Percentiles rank a stretch among this genome's conserved stretches.
Evolutionary conservation across 2,329 filamentous ascomycete species (phyloP).

Genomic region (Penicillium sp.): DNA sequence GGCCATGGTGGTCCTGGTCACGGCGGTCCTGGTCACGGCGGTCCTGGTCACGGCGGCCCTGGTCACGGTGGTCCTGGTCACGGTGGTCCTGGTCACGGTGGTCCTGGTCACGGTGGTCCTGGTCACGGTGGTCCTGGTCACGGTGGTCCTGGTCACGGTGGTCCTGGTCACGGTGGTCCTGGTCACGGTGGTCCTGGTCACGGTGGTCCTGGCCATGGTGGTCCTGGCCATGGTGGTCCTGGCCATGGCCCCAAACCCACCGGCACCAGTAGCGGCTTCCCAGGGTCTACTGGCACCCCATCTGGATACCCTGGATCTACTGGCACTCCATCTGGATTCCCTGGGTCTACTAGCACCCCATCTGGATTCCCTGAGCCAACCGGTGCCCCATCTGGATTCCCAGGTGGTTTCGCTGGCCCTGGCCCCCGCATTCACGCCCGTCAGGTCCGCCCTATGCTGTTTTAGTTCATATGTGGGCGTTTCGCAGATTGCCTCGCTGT

Average conservation of each 20-base stretch:
- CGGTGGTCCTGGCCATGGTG: background rate
- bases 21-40: background rate
- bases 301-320: constrained; percentile 10
- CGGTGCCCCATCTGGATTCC: background rate
- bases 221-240: background rate
- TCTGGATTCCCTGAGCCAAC: constrained; percentile 9
- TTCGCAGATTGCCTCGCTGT: constrained; percentile 6
- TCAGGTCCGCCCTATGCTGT: constrained; percentile 23
- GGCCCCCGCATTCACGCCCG: constrained; percentile 27
- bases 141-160: background rate
- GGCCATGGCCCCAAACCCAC: constrained; percentile 4
- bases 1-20: background rate
- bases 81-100: background rate
- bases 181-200: background rate
- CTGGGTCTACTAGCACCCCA: constrained; percentile 1
- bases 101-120: background rate
- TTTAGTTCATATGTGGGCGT: constrained; percentile 11
- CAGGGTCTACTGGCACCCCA: constrained; percentile 1
- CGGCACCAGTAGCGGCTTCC: constrained; percentile 8
- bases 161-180: background rate
- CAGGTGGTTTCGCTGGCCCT: background rate
- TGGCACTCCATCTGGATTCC: constrained; percentile 7
- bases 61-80: background rate
- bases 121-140: background rate
- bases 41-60: background rate